Evolutionary conservation across 805 yeast species (phyloP), one percentile per base, ranked within the genome.

Genomic region (Priceomyces castillae): DNA sequence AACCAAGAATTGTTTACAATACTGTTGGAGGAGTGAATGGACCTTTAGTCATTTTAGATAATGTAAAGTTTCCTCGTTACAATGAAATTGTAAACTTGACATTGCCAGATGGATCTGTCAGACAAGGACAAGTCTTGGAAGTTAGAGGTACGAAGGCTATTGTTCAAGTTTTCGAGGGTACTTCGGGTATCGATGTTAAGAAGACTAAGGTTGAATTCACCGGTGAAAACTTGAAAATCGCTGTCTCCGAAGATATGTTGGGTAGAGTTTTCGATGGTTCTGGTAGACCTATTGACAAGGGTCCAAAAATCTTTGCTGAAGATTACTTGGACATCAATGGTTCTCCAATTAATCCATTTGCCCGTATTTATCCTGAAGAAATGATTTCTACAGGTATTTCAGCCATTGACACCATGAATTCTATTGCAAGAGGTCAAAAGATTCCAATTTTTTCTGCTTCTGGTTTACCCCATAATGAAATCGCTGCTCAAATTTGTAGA

Each of bases 391-490:
- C 99, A 15, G 99, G 99, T 80, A 79, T 94, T 51, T 90, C 97
- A 39, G 97, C 99, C 40, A 94, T 94, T 63, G 99, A 94, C 69
- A 90, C 97, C 45, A 94, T 94, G 99, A 95, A 94, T 73, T 92
- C 99, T 35, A 94, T 94, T 77, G 99, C 99, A 47, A 88, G 99
- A 80, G 99, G 99, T 56, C 99, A 94, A 76, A 94, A 94, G 76
- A 94, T 94, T 66, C 99, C 99, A 43, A 95, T 94, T 67, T 94
- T 94, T 75, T 89, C 97, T 43, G 99, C 99, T 38, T 90, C 98
- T 42, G 99, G 99, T 77, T 81, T 94, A 65, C 99, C 99, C 46
- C 99, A 94, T 73, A 94, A 94, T 66, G 99, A 94, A 72, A 92
- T 94, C 73, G 99, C 99, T 48, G 99, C 99, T 36, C 99, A 94